Evolutionary conservation across 192 early-diverging fungal species (phyloP), one percentile per base, ranked within the genome.

Genomic region (Coemansia sp.): DNA sequence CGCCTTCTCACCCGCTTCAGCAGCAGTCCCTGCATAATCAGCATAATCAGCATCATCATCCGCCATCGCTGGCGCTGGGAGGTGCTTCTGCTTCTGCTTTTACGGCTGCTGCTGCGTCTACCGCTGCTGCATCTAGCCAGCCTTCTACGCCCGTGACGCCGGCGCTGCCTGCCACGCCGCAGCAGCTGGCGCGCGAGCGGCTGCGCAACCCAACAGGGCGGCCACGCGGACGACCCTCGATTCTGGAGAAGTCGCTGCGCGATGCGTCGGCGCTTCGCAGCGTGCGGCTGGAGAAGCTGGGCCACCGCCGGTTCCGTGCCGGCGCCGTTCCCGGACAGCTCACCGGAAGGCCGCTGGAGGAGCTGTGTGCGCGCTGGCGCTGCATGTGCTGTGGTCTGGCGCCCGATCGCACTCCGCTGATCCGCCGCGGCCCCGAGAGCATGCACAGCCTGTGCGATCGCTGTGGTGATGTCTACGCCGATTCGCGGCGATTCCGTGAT

Each of bases 401-500:
- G 23, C 75, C 81, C 0, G 81, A 78, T 26, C 70, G 72, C 56
- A 83, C 81, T 6, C 66, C 76, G 63, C 69, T 78, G 6, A 75
- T 83, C 37, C 64, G 76, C 10, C 71, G 76, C 48, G 81, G 81
- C 0, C 81, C 81, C 3, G 81, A 83, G 56, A 58, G 76, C 21
- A 83, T 78, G 76, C 81, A 83, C 56, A 78, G 72, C 49, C 61
- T 83, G 56, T 83, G 81, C 52, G 72, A 83, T 40, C 57, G 57
- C 26, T 83, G 81, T 16, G 75, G 76, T 23, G 58, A 52, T 21
- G 58, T 72, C 3, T 83, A 72, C 39, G 64, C 53, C 0, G 62
- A 62, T 5, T 49, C 60, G 4, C 63, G 62, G 11, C 43, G 64
- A 9, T 61, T 83, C 58, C 68, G 71, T 16, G 64, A 68, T 9